phyloP scores from a whole-genome alignment of 495 filamentous ascomycete genomes.

The Neurospora pannonica region DNA sequence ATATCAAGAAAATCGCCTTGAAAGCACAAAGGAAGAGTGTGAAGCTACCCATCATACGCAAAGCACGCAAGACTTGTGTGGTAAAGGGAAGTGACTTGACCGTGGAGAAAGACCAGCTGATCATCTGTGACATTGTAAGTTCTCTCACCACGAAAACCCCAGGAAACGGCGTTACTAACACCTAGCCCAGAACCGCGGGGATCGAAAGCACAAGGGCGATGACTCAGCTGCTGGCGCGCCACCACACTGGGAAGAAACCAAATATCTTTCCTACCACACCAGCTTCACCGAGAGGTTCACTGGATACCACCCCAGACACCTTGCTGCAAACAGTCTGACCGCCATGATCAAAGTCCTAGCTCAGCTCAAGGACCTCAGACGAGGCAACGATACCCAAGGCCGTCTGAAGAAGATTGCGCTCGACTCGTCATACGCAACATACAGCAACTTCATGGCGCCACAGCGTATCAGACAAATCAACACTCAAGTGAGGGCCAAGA shows the following conservation, averaged over 20 bases:
- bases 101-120: conserved; percentile 1
- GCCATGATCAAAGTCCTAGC: conserved; percentile 7
- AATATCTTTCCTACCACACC: conserved; percentile 2
- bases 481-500: background rate
- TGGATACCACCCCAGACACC: background rate
- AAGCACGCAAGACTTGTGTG: background rate
- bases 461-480: conserved; percentile 3
- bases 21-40: conserved; percentile 1
- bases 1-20: conserved; percentile 1
- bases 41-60: conserved; percentile 7
- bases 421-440: background rate
- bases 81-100: background rate
- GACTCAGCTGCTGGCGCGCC: background rate
- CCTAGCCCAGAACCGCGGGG: background rate
- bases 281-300: conserved; percentile 1
- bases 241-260: background rate
- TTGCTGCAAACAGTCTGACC: background rate
- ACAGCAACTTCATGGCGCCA: conserved; percentile 11
- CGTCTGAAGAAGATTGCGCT: conserved; percentile 5
- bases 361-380: conserved; percentile 6
- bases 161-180: background rate
- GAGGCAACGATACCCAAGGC: conserved; percentile 10
- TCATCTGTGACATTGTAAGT: conserved; percentile 9
- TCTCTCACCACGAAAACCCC: background rate
- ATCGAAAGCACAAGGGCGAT: background rate